Evolutionary conservation across 768 basidiomycete species (phyloP), one percentile per base, ranked within the genome.

Genomic region (Mycena crocata): DNA sequence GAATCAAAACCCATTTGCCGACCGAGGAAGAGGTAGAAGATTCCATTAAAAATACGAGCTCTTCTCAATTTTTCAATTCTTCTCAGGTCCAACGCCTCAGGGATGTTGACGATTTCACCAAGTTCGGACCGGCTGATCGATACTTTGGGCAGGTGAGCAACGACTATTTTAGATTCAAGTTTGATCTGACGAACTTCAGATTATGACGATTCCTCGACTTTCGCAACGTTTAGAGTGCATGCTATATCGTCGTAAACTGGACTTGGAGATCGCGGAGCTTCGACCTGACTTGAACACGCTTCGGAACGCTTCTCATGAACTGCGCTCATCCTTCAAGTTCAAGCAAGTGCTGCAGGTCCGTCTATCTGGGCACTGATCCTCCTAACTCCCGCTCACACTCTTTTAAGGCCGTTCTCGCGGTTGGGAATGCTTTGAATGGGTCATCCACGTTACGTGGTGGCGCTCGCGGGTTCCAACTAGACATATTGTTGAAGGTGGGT

Each of bases 371-470:
- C 17, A 14, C 24, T 17, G 24, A 14, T 51, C 31, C 17, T 44
- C 23, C 42, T 42, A 31, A 2, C 5, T 23, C 34, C 23, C 17
- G 7, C 26, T 32, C 42, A 50, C 37, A 66, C 40, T 50, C 63
- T 37, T 52, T 28, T 3, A 66, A 95, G 91, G 86, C 87, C 56
- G 86, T 97, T 0, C 82, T 98, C 3, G 78, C 83, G 2, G 82
- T 97, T 21, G 96, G 96, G 0, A 98, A 98, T 72, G 85, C 85
- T 0, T 77, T 98, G 68, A 98, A 98, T 75, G 86, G 85, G 1
- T 90, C 92, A 2, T n/a, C n/a, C n/a, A 91, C 87, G 0, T 95
- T 94, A 78, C 88, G 95, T 40, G 96, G 96, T 21, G 86, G 88
- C 35, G 96, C 96, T 17, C 82, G 80, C 5, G 96, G 96, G 2